Base-by-base conservation (phyloP, 2,329 filamentous ascomycete genomes). In the Claviceps maximensis region DNA sequence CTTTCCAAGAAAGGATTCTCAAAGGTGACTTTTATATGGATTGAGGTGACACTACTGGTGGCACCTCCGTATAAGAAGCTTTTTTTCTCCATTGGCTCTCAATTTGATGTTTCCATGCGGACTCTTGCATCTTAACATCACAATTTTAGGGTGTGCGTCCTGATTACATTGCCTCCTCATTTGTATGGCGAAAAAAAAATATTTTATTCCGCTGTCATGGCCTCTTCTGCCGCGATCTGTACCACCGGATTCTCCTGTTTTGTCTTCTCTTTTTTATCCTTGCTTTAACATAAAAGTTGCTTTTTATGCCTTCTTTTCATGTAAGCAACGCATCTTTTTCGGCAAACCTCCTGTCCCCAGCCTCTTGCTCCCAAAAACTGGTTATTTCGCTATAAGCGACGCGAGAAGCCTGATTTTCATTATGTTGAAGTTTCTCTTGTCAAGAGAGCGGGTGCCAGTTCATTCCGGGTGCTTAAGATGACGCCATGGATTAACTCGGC, bases 1-100 rank as follows among this genome's bases (percentile, higher is more conserved):
- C 86, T 57, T 93, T 96, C 73, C 90, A 96, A 70, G 93, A 98
- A 77, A 83, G 94, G 60, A 97, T 98, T 62, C 78, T 98, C 60
- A 93, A 95, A 73, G 93, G 91, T 47, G 93, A 98, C 65, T 97
- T 98, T 63, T 93, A 93, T 74, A 96, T 97, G 89, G 90, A 96
- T 65, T 95, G 76, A 58, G 47, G 21, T 15, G n/a, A n/a, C n/a
- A n/a, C n/a, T n/a, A 6, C 13, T 25, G 1, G 12, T 25, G 2
- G 40, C 5, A 12, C 15, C 3, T 3, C 19, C 15, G 10, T 19
- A 2, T 2, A 6, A 40, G 13, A n/a, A n/a, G 4, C n/a, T 13
- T 10, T 38, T 52, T 31, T 8, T 44, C 23, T 6, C 3, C 33
- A 13, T 53, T 29, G n/a, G n/a, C n/a, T n/a, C n/a, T n/a, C n/a